Base-by-base conservation (phyloP, 176 grass and related monocot genomes). In the barley (Hordeum vulgare) region DNA sequence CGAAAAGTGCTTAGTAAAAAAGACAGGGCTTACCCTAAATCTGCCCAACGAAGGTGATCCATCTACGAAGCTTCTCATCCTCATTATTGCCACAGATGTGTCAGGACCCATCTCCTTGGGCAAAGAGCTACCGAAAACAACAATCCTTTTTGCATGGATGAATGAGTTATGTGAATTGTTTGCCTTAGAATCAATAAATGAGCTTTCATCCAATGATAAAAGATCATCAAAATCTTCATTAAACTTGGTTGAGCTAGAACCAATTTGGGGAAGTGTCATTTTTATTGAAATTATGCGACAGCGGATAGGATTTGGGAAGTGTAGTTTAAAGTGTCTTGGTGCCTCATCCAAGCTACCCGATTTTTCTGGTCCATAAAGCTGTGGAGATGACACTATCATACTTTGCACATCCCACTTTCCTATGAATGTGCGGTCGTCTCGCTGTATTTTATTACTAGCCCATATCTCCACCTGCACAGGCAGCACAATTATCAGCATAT, bases 381-480 rank as follows among this genome's bases (percentile, higher is more conserved):
- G 77, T 27, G 86, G 93, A 59, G 87, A 92, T 58, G 87, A 92
- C 82, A 81, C 75, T 76, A 93, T 54, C 56, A 91, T 84, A 62
- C 88, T 85, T 57, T 92, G 85, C 61, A 90, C 78, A 78, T 99
- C 87, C 96, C 96, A 99, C 61, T 91, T 96, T 88, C 96, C 96
- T 79, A 99, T 85, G 54, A 91, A 95, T 21, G 92, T 91, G 14
- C 87, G 85, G 67, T 96, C 81, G 26, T 96, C 93, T 83, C 83
- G 92, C 20, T 93, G 86, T 86, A 98, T 87, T 88, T 84, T 95
- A 88, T 98, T 96, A 84, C 96, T 94, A 27, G 91, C 96, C 96
- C 96, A 95, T 92, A 98, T 94, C 60, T 98, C 90, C 42, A 98
- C 91, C 96, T 98, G 93, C 66, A 75, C 26, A 73, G 81, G 47